Evolutionary conservation across 1,139 yeast species (phyloP).

Genomic region (Scheffersomyces lignicola): DNA sequence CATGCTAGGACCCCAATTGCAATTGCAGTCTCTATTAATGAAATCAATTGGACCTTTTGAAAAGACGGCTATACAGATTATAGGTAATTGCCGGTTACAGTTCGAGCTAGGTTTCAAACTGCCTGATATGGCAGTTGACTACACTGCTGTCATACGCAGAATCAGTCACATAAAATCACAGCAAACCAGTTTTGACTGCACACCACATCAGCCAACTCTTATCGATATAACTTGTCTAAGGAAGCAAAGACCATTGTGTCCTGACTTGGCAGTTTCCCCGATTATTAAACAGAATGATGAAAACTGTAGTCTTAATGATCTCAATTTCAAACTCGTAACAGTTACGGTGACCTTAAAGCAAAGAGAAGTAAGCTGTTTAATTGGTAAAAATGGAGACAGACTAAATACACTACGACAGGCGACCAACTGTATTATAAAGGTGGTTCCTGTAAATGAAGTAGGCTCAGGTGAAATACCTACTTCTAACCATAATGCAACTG

Average conservation of each 20-base stretch:
- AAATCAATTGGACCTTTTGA: background rate
- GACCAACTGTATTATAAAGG: constrained; percentile 29
- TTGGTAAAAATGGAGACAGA: constrained; percentile 29
- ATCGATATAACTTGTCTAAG: too few species aligned
- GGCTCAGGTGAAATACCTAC: constrained; percentile 5
- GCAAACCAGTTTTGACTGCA: too few species aligned
- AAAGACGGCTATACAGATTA: background rate
- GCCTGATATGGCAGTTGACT: background rate
- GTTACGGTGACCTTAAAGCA: constrained; percentile 10
- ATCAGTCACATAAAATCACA: background rate
- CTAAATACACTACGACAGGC: constrained; percentile 24
- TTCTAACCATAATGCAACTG: too few species aligned
- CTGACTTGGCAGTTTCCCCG: too few species aligned
- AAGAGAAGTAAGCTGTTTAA: constrained; percentile 28
- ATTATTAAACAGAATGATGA: too few species aligned
- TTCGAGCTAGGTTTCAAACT: background rate
- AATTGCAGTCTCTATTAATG: background rate
- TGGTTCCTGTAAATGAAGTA: constrained; percentile 17
- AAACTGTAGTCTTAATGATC: background rate
- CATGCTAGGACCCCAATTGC: background rate
- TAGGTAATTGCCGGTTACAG: background rate
- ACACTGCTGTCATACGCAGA: background rate
- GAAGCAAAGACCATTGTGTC: too few species aligned
- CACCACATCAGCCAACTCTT: too few species aligned
- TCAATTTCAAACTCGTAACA: background rate